Base-by-base conservation (phyloP, 1,139 yeast genomes). In the Debaryomycetaceae sp. region DNA sequence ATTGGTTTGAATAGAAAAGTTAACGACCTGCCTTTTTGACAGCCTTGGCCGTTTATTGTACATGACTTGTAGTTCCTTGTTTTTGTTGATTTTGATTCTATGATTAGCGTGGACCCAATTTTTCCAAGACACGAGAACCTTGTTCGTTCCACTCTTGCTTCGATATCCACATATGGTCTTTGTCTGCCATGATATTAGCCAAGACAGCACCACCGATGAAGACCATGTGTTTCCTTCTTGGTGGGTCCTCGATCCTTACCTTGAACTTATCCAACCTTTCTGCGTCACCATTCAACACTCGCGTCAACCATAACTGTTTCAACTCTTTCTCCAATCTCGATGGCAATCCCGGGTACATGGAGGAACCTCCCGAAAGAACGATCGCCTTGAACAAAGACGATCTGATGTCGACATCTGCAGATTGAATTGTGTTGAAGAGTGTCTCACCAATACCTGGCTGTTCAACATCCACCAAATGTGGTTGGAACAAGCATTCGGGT, bases 311-410 rank as follows among this genome's bases (percentile, higher is more conserved):
- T 55, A 90, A 81, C 65, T 93, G 99, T 68, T 93, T 93, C 65
- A 93, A 78, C 67, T 93, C 99, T 67, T 89, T 91, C 65, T 93
- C 99, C 54, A 95, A 75, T 60, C 99, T 80, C 9, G 97, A 87
- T 29, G 99, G 99, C 54, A 95, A 78, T 33, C 99, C 99, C 1
- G 99, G 99, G 64, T 95, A 93, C 99, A 95, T 93, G 43, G 96
- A 87, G 2, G 98, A 91, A 45, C 99, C 99, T 62, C 99, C 99
- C 36, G 96, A 87, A 40, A 93, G 76, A 17, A 93, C 99, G 65
- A 93, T 87, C 1, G 97, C 96, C 61, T 86, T 87, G 71, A 81
- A 93, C 50, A 93, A 77, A 1, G 97, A 80, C 6, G 96, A 78
- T 66, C 98, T 82, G 45, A 93, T 82, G 65, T 93, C 99, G 41